Evolutionary conservation across 2,329 filamentous ascomycete species (phyloP), one percentile per base, ranked within the genome.

Genomic region (Beauveria sp.): DNA sequence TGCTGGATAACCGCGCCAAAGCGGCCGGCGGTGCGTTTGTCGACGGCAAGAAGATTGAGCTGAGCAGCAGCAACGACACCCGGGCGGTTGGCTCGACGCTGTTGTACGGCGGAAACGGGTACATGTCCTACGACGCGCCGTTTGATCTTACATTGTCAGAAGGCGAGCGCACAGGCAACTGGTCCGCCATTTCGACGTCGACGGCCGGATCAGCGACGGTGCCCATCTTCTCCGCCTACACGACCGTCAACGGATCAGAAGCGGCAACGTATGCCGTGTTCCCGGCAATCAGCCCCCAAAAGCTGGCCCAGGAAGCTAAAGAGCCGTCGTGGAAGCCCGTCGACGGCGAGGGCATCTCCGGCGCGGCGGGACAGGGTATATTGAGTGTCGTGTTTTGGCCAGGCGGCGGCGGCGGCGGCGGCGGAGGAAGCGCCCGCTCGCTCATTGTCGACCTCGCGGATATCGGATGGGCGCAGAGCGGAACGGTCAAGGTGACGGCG

Each of bases 311-410:
- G n/a, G 65, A 68, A 18, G 49, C 58, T 1, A 10, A 58, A 12
- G 49, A 40, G 9, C 64, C 66, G 2, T 64, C 64, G 9, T 66
- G 48, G 38, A 62, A 20, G 18, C 64, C 66, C 40, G 62, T 68
- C 56, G 48, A 38, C n/a, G 34, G 57, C 43, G 46, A 62, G 5
- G 62, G 64, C 34, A 63, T 69, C 56, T 67, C 65, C 1, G 67
- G 62, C 20, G 62, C 64, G 12, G 54, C 63, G 6, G 67, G 64
- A 10, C 59, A 63, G 9, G 61, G 48, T 18, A 61, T 55, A 16
- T 53, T 68, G 20, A 63, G 65, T 26, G 54, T 67, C 12, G 66
- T 67, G 1, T 69, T 68, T 26, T 69, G 67, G 67, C 66, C 66
- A 4, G 65, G 62, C n/a, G 63, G 64, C 42, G 45, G 9, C 38